Evolutionary conservation across 2,329 filamentous ascomycete genomes (phyloP), one percentile per base, ranked within the genome.

Genomic region (Samsoniella hepiali): DNA sequence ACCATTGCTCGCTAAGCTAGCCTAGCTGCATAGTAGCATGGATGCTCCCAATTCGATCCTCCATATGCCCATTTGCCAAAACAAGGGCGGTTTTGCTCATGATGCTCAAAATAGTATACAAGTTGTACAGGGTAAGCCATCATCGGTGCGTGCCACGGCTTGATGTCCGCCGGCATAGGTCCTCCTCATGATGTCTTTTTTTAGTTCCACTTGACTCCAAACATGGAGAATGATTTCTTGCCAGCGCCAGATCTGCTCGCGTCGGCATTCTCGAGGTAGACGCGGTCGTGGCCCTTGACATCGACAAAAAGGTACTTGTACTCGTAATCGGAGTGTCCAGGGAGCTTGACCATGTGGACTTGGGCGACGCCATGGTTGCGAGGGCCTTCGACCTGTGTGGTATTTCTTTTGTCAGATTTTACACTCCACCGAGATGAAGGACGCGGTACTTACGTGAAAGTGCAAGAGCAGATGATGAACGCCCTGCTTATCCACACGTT

Each of bases 231-330:
- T 62, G 77, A 78, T 64, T 80, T 81, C 63, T 73, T 73, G 7
- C 75, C 76, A 4, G 68, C 70, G 11, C 68, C 69, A 10, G 69
- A 55, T 27, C 40, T 56, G 15, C 74, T 71, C 1, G 77, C 74
- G 44, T 86, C 83, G 42, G 82, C 80, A 62, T 88, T 85, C 72
- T 90, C 88, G 17, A 91, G 78, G 67, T 88, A 89, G 59, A 90
- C 82, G 64, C 87, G 79, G 62, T 82, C 79, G 57, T 88, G 84
- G 0, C 91, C 92, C 69, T 84, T 88, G 32, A 96, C 85, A 74
- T 97, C 93, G 54, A 98, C 73, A 59, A 87, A 90, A 49, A 98
- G 80, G 72, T 92, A 87, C 72, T 88, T 86, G 76, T 97, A 97
- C 69, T 91, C 84, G 72, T 87, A 93, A 47, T 91, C 87, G 58